Percentiles rank a stretch among this genome's conserved stretches.
phyloP scores from a whole-genome alignment of 352 stramenopile genomes.

The Phytophthora pluvialis region DNA sequence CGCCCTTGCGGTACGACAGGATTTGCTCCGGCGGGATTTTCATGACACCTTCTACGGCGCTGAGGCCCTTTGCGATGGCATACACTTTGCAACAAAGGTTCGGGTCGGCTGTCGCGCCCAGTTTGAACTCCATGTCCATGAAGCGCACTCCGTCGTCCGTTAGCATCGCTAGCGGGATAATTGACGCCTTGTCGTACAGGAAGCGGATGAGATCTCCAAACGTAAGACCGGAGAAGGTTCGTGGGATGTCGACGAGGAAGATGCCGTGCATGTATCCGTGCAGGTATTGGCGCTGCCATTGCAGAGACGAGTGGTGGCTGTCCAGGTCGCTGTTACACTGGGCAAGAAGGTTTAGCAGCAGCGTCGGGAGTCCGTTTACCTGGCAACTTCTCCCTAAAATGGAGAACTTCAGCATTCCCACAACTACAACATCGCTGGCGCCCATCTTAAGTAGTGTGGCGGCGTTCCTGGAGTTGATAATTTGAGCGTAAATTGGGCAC shows the following conservation, averaged over 20 bases:
- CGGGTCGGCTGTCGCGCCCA: slow-evolving; percentile 72
- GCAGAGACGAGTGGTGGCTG: slow-evolving; percentile 52
- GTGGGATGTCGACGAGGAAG: slow-evolving; percentile 78
- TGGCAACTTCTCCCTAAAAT: slow-evolving; percentile 74
- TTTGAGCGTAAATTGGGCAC: slow-evolving; percentile 81
- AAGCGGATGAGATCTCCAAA: slow-evolving; percentile 84
- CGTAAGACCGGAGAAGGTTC: slow-evolving; percentile 80
- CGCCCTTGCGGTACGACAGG: slow-evolving; percentile 76
- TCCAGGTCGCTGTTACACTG: slow-evolving; percentile 66
- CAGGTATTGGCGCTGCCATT: slow-evolving; percentile 75
- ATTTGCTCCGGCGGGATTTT: slow-evolving; percentile 78
- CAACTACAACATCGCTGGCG: slow-evolving; percentile 71
- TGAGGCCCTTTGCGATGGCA: slow-evolving; percentile 64
- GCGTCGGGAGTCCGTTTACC: slow-evolving; percentile 65
- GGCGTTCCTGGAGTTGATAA: slow-evolving; percentile 73
- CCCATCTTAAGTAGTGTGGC: slow-evolving; percentile 78
- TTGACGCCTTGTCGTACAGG: slow-evolving; percentile 72
- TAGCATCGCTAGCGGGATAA: slow-evolving; percentile 74
- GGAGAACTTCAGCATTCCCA: slow-evolving; percentile 77
- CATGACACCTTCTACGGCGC: slow-evolving; percentile 58
- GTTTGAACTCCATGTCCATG: slow-evolving; percentile 81
- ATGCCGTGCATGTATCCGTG: slow-evolving; percentile 77
- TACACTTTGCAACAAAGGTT: slow-evolving; percentile 87
- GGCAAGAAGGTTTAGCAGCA: slow-evolving; percentile 70
- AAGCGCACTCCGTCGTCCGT: slow-evolving; percentile 71